These are phyloP conservation scores for Russula foetens DNA, from an alignment of 768 basidiomycete species.

Conservation along the genomic window DNA sequence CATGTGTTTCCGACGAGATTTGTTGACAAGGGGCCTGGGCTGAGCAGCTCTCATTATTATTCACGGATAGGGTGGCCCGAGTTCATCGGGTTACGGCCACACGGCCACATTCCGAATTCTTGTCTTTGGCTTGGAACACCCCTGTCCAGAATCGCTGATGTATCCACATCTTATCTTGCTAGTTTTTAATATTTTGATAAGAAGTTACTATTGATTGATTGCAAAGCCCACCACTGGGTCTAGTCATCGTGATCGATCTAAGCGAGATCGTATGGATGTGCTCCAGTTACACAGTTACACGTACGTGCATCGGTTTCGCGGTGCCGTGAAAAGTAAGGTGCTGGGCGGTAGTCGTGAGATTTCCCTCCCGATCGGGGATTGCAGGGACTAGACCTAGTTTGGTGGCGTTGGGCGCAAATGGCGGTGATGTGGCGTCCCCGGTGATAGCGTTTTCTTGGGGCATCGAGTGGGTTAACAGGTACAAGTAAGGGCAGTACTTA, in stretches of 20 bases:
- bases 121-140: too few relatives aligned
- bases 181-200: background rate
- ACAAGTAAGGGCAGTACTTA: background rate
- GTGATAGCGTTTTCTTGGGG: background rate
- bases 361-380: background rate
- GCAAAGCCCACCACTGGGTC: background rate
- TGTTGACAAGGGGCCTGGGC: background rate
- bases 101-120: too few relatives aligned
- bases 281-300: too few relatives aligned
- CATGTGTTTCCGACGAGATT: background rate
- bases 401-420: background rate
- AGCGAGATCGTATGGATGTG: background rate
- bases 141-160: background rate
- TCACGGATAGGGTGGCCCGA: background rate
- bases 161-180: background rate
- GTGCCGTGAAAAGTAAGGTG: background rate
- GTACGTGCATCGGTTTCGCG: background rate
- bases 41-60: too few relatives aligned
- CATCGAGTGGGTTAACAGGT: background rate
- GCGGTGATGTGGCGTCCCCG: background rate
- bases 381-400: background rate
- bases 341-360: background rate
- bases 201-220: background rate
- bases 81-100: background rate
- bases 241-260: background rate